phyloP scores from a whole-genome alignment of 192 early-diverging fungal species.

The Backusella macrospora region DNA sequence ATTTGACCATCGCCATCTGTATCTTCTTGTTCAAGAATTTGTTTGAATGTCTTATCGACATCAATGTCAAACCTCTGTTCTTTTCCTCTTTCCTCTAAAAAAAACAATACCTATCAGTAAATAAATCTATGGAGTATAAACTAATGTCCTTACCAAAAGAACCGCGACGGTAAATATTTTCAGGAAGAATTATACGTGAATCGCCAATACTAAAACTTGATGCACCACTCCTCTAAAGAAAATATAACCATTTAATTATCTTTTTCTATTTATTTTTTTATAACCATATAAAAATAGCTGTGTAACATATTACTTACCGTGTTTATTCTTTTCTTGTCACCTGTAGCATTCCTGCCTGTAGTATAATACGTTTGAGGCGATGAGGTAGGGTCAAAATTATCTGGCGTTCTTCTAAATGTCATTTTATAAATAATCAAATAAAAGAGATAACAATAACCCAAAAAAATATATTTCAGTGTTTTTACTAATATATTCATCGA shows the following conservation, averaged over 20 bases:
- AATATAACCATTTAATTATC: neutral
- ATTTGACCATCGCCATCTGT: conserved; percentile 95
- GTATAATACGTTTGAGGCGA: conserved; percentile 39
- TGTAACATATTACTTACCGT: conserved; percentile 11
- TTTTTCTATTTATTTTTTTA: neutral
- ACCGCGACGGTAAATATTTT: conserved; percentile 28
- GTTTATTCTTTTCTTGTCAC: conserved; percentile 19
- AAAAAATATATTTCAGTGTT: neutral
- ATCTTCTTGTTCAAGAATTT: conserved; percentile 91
- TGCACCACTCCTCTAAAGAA: conserved; percentile 10
- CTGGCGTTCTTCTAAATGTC: neutral
- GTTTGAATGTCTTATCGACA: conserved; percentile 76
- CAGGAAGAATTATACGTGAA: neutral
- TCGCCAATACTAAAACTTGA: conserved; percentile 9
- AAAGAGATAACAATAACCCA: neutral
- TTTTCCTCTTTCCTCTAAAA: conserved; percentile 46
- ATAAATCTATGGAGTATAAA: neutral
- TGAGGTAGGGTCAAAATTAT: conserved; percentile 26
- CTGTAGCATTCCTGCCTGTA: conserved; percentile 30
- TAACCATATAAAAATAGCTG: neutral
- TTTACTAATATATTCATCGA: neutral
- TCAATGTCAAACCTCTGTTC: conserved; percentile 84
- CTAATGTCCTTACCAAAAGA: conserved; percentile 33
- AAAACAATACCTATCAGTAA: neutral
- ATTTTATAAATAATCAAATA: neutral